These are phyloP conservation scores for Paecilomyces dactylethromorphus DNA, from an alignment of 2,329 filamentous ascomycete genomes.

Conservation along the genomic window DNA sequence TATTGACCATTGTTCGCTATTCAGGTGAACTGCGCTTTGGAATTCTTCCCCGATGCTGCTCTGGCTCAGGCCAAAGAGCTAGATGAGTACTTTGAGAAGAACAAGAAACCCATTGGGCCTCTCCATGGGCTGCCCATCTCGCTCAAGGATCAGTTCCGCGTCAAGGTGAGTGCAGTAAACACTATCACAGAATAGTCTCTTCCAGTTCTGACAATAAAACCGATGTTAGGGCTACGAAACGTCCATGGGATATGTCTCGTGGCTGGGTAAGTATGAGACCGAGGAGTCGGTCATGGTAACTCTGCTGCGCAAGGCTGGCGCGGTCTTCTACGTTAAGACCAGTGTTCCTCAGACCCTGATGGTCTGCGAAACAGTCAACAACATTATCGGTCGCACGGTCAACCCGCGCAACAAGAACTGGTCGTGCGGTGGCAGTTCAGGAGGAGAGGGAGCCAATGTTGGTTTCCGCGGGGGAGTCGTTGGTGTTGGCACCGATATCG, in stretches of 20 bases:
- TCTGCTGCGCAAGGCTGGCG: constrained; percentile 43
- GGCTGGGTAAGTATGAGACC: constrained; percentile 1
- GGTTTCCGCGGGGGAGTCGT: constrained; percentile 52
- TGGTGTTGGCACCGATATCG: constrained; percentile 60
- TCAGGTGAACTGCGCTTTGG: constrained; percentile 11
- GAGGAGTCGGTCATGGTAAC: constrained; percentile 14
- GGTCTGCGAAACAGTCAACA: constrained; percentile 62
- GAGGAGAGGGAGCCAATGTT: constrained; percentile 61
- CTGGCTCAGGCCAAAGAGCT: constrained; percentile 42
- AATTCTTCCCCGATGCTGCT: constrained; percentile 47
- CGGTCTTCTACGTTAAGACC: constrained; percentile 53
- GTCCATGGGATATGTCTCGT: constrained; percentile 22
- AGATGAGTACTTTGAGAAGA: constrained; percentile 43
- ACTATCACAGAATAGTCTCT: neutral
- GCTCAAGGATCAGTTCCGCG: constrained; percentile 61
- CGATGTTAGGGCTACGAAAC: constrained; percentile 21
- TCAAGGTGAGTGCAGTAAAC: constrained; percentile 9
- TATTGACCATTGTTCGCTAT: neutral
- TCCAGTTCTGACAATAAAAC: constrained; percentile 13
- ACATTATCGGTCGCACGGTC: constrained; percentile 56
- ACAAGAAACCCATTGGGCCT: constrained; percentile 50
- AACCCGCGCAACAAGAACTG: constrained; percentile 59
- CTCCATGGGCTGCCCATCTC: constrained; percentile 55
- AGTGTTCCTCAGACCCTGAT: constrained; percentile 60
- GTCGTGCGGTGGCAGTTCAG: constrained; percentile 60